Evolutionary conservation across 2,329 filamentous ascomycete species (phyloP).

Genomic region (Beauveria sp.): DNA sequence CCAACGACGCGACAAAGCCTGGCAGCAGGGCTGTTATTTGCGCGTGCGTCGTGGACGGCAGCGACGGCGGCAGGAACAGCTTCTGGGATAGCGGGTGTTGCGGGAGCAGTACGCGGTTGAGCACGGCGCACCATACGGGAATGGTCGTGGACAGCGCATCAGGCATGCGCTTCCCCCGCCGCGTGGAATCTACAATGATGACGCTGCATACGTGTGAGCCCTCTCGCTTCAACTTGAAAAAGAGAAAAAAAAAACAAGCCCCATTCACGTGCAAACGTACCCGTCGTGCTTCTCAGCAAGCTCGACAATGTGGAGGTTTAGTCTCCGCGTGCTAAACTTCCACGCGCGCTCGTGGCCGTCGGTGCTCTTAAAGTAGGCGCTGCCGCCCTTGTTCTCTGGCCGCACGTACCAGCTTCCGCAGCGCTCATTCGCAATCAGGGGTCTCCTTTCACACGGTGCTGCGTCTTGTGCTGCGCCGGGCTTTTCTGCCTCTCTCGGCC

Average conservation of each 20-base stretch:
- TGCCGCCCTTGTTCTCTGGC: conserved; percentile 56
- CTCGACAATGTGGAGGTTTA: conserved; percentile 76
- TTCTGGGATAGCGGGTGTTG: conserved; percentile 35
- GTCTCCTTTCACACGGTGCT: conserved; percentile 34
- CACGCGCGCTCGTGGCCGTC: conserved; percentile 89
- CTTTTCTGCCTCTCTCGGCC: background rate
- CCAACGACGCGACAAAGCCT: conserved; percentile 44
- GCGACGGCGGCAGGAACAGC: conserved; percentile 64
- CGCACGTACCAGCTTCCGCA: conserved; percentile 94
- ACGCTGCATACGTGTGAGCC: conserved; percentile 34
- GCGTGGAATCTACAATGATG: conserved; percentile 87
- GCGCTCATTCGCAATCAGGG: conserved; percentile 84
- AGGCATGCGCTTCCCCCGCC: conserved; percentile 88
- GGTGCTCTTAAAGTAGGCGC: conserved; percentile 95
- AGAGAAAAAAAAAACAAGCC: too few species aligned
- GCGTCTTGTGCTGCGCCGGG: background rate
- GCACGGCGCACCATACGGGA: conserved; percentile 84
- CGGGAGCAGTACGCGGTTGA: conserved; percentile 75
- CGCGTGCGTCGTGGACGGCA: conserved; percentile 63
- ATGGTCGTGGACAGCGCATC: conserved; percentile 92
- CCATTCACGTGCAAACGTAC: conserved; percentile 31
- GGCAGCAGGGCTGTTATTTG: conserved; percentile 62
- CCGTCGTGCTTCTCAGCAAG: conserved; percentile 61
- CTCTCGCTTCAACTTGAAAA: background rate
- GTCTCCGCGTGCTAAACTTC: conserved; percentile 75